Evolutionary conservation across 2,329 filamentous ascomycete species (phyloP).

Genomic region (Neopestalotiopsis sp.): DNA sequence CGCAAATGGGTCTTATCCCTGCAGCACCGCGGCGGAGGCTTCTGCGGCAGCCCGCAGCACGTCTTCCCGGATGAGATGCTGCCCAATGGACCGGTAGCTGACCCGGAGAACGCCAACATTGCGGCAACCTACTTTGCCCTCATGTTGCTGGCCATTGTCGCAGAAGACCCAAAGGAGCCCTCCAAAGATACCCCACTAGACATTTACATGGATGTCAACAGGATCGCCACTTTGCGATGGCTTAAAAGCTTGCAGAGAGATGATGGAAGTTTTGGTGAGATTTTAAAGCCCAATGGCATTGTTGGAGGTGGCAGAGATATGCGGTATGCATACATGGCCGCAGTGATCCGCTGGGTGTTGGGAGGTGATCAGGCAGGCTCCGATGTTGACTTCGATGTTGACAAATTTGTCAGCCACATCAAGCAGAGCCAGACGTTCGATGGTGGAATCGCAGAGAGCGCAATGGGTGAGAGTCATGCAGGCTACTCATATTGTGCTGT

Average conservation of each 20-base stretch:
- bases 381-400: constrained; percentile 76
- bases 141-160: constrained; percentile 65
- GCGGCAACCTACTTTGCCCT: constrained; percentile 91
- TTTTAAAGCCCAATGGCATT: constrained; percentile 61
- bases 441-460: constrained; percentile 80
- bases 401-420: constrained; percentile 73
- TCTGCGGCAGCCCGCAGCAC: constrained; percentile 83
- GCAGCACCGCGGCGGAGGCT: constrained; percentile 86
- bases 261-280: constrained; percentile 92
- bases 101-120: constrained; percentile 67
- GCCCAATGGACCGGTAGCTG: constrained; percentile 40
- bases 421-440: constrained; percentile 77
- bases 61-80: constrained; percentile 45
- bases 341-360: constrained; percentile 82
- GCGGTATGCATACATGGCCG: constrained; percentile 85
- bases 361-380: constrained; percentile 64
- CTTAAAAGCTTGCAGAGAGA: constrained; percentile 74
- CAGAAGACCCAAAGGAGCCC: constrained; percentile 43
- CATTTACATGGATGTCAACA: constrained; percentile 68
- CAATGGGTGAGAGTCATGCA: constrained; percentile 83
- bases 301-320: constrained; percentile 84
- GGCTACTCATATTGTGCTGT: constrained; percentile 93
- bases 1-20: constrained; percentile 84
- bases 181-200: constrained; percentile 17
- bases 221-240: constrained; percentile 74